Percentiles rank a stretch among this genome's conserved stretches.
phyloP scores from a whole-genome alignment of 1,284 basidiomycete species.

The Puccinia brachypodii region DNA sequence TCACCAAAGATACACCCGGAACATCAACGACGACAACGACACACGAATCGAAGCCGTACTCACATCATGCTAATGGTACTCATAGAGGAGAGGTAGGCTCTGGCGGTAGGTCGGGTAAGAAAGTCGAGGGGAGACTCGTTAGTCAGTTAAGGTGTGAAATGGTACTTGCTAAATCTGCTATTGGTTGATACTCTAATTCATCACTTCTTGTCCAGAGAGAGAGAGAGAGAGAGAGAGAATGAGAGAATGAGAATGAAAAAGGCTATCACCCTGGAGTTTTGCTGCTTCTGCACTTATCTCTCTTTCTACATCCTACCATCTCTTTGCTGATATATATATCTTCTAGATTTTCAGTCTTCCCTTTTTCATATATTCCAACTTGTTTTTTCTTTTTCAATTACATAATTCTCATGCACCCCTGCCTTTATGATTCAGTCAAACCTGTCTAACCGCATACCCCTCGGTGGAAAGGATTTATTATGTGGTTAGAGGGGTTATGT shows the following conservation, averaged over 20 bases:
- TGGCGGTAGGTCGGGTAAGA: conserved; percentile 28
- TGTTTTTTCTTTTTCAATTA: too few species aligned
- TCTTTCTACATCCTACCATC: too few species aligned
- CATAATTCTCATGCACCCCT: too few species aligned
- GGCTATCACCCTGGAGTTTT: too few species aligned
- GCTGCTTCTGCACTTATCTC: too few species aligned
- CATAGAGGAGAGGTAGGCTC: background rate
- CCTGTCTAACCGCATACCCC: background rate
- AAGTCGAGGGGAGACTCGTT: conserved; percentile 26
- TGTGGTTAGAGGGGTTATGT: background rate
- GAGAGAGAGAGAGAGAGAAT: background rate
- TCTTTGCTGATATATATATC: too few species aligned
- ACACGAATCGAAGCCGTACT: too few species aligned
- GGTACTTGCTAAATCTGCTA: conserved; percentile 1
- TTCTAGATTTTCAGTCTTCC: too few species aligned
- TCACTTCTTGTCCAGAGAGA: background rate
- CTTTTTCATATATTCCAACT: too few species aligned
- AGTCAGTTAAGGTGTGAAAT: conserved; percentile 29
- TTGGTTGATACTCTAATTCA: background rate
- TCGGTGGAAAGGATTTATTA: too few species aligned
- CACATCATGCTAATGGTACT: background rate
- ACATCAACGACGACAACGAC: background rate
- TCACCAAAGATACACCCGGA: conserved; percentile 19
- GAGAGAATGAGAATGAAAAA: background rate
- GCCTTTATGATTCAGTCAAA: background rate